Conservation (phyloP, 805 yeast species). For the Sugiyamaella qingdaonensis region DNA sequence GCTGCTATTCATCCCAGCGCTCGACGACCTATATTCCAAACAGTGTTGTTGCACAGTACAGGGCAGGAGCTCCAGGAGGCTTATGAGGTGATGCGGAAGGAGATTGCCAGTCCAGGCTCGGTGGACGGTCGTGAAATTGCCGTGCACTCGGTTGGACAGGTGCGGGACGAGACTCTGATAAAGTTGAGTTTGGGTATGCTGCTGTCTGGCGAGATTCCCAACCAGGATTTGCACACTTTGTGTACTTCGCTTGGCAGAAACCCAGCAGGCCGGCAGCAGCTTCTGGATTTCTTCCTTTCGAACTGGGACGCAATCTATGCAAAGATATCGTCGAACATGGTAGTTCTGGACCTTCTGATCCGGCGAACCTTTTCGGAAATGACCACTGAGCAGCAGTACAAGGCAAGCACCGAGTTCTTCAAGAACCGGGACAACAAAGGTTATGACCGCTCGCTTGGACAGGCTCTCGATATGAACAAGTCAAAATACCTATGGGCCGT, state of each 20-base stretch:
- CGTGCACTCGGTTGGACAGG: slow-evolving; percentile 50
- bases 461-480: slow-evolving; percentile 53
- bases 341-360: slow-evolving; percentile 47
- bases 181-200: slow-evolving; percentile 39
- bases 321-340: slow-evolving; percentile 47
- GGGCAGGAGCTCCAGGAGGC: slow-evolving; percentile 35
- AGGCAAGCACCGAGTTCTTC: slow-evolving; percentile 44
- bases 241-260: slow-evolving; percentile 47
- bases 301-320: slow-evolving; percentile 45
- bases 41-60: slow-evolving; percentile 38
- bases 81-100: slow-evolving; percentile 42
- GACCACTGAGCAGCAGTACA: slow-evolving; percentile 35
- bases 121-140: slow-evolving; percentile 57
- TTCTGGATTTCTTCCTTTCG: slow-evolving; percentile 48
- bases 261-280: slow-evolving; percentile 37
- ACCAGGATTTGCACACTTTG: slow-evolving; percentile 56
- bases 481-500: slow-evolving; percentile 49
- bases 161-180: slow-evolving; percentile 37
- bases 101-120: slow-evolving; percentile 47
- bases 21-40: slow-evolving; percentile 42
- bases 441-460: slow-evolving; percentile 53
- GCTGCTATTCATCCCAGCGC: slow-evolving; percentile 48
- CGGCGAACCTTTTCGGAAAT: slow-evolving; percentile 35
- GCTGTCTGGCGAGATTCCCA: slow-evolving; percentile 39
- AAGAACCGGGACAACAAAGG: slow-evolving; percentile 45